Evolutionary conservation across 2,329 filamentous ascomycete genomes (phyloP).

Genomic region (Neophaeococcomyces aloes): DNA sequence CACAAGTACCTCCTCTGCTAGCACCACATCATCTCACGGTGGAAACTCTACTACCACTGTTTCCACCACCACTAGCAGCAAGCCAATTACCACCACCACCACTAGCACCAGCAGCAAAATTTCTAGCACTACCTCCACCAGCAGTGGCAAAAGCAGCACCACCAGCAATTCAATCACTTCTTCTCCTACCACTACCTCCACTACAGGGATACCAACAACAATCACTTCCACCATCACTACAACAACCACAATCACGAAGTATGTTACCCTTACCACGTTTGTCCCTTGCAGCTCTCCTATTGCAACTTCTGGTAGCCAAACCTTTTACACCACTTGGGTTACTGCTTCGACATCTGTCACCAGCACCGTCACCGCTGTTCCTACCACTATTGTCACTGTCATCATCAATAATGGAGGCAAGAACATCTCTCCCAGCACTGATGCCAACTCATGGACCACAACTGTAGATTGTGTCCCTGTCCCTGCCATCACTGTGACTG

Average conservation of each 20-base stretch:
- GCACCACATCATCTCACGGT: no score
- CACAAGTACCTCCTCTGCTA: no score
- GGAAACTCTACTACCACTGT: no score
- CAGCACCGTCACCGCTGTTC: conserved; percentile 23
- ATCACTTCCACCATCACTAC: conserved; percentile 12
- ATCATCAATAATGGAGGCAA: conserved; percentile 10
- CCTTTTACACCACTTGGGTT: conserved; percentile 28
- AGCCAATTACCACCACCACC: conserved; percentile 5
- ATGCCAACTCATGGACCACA: conserved; percentile 8
- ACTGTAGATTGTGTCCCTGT: conserved; percentile 8
- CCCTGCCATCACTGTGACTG: conserved; percentile 9
- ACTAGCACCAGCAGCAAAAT: conserved; percentile 5
- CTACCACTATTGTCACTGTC: conserved; percentile 3
- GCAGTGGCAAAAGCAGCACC: conserved; percentile 7
- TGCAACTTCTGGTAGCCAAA: conserved; percentile 21
- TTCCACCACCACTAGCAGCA: background rate
- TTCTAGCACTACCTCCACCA: conserved; percentile 8
- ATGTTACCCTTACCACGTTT: conserved; percentile 25
- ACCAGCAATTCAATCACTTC: background rate
- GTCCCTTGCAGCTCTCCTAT: conserved; percentile 28
- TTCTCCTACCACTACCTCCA: background rate
- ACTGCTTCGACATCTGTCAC: conserved; percentile 24
- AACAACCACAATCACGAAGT: conserved; percentile 19
- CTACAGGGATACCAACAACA: conserved; percentile 4
- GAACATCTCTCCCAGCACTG: conserved; percentile 9